phyloP scores from a whole-genome alignment of 495 filamentous ascomycete species.

The Cetradonia linearis region DNA sequence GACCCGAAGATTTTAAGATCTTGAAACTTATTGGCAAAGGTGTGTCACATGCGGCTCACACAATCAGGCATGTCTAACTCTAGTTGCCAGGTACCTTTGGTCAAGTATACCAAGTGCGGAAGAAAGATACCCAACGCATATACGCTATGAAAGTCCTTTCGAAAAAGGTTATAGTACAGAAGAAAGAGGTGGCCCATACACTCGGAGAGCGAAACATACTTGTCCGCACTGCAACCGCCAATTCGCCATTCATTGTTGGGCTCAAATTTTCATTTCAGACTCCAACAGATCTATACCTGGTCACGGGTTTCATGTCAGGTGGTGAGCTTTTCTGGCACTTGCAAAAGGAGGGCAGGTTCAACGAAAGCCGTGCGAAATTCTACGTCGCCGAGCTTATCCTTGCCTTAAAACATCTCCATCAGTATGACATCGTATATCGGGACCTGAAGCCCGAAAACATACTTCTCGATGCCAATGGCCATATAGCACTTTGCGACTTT shows the following conservation, averaged over 20 bases:
- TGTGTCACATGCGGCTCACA: conserved; percentile 11
- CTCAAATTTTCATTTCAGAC: conserved; percentile 99
- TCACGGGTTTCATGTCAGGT: conserved; percentile 99
- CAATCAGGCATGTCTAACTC: conserved; percentile 9
- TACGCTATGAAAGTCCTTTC: conserved; percentile 99
- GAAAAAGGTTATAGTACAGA: conserved; percentile 99
- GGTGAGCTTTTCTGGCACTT: conserved; percentile 98
- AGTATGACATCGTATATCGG: conserved; percentile 95
- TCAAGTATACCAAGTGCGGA: conserved; percentile 99
- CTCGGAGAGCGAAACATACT: conserved; percentile 95
- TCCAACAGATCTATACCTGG: conserved; percentile 88
- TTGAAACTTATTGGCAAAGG: conserved; percentile 95
- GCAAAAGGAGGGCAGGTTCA: conserved; percentile 92
- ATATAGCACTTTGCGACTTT: conserved; percentile 80
- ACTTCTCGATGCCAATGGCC: conserved; percentile 70
- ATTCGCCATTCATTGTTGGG: conserved; percentile 95
- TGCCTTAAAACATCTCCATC: conserved; percentile 87
- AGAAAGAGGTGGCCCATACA: conserved; percentile 97
- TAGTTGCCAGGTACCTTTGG: conserved; percentile 64
- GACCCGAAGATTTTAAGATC: conserved; percentile 94
- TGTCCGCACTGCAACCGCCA: conserved; percentile 87
- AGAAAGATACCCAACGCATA: conserved; percentile 90
- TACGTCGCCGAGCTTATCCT: conserved; percentile 98
- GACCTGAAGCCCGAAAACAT: conserved; percentile 86
- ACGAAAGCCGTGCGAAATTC: conserved; percentile 91